A percentile compares a stretch with the other conserved stretches of the same genome.
Conservation (phyloP, 2,329 filamentous ascomycete genomes). For the Epichloe coenophiala region DNA sequence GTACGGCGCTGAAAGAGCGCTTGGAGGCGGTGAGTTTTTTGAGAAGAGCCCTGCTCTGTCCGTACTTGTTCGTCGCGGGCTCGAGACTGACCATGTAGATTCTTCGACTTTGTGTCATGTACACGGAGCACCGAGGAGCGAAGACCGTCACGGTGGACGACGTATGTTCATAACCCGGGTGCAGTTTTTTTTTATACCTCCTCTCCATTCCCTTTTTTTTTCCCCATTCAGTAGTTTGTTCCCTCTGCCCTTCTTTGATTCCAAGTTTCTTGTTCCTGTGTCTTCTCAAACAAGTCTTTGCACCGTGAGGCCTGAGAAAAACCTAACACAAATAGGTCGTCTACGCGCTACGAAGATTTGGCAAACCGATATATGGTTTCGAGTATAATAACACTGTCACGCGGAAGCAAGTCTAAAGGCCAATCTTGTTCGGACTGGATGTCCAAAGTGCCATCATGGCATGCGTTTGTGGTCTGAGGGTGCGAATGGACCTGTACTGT, state of each 20-base stretch:
- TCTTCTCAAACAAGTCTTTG: too few species aligned
- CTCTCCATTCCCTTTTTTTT: not conserved
- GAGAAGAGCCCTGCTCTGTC: not conserved
- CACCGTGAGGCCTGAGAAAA: not conserved
- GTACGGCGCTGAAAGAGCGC: conserved; percentile 34
- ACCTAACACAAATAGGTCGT: conserved; percentile 32
- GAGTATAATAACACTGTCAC: conserved; percentile 18
- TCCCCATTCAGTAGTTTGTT: not conserved
- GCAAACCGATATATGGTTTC: conserved; percentile 45
- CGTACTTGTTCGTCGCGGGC: not conserved
- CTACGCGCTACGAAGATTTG: conserved; percentile 32
- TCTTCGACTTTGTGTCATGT: conserved; percentile 32
- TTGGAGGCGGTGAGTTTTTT: conserved; percentile 31
- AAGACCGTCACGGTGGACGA: conserved; percentile 53
- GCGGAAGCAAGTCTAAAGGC: not conserved
- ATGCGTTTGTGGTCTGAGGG: too few species aligned
- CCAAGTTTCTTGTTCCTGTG: too few species aligned
- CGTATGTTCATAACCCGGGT: conserved; percentile 25
- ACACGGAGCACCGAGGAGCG: conserved; percentile 37
- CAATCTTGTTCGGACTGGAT: too few species aligned
- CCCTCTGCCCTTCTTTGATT: not conserved
- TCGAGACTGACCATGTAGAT: conserved; percentile 27
- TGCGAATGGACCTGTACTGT: too few species aligned
- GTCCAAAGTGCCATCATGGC: too few species aligned
- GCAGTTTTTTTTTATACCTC: not conserved